Conservation (phyloP, 2,329 filamentous ascomycete genomes). For the Cytospora leucostoma region DNA sequence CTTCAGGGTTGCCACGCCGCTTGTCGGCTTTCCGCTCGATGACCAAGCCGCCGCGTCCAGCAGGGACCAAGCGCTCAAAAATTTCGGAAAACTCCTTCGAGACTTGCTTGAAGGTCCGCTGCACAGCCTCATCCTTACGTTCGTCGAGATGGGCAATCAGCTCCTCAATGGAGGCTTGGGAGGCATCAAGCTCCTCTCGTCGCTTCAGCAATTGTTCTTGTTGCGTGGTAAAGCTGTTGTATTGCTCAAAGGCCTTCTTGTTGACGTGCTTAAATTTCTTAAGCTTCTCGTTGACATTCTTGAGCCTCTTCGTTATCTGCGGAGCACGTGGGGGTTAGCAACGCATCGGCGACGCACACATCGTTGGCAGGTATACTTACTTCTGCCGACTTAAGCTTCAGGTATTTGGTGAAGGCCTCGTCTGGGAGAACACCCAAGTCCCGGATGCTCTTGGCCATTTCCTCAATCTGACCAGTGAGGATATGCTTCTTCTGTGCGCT, state of each 20-base stretch:
- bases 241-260: constrained; percentile 99
- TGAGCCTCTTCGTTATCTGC: constrained; percentile 68
- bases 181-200: constrained; percentile 82
- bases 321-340: constrained; percentile 28
- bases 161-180: constrained; percentile 84
- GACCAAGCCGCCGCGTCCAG: constrained; percentile 85
- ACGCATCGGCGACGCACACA: neutral
- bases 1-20: constrained; percentile 58
- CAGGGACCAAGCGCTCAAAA: constrained; percentile 92
- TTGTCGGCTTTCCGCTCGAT: constrained; percentile 89
- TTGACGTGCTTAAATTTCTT: constrained; percentile 99
- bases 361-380: constrained; percentile 49
- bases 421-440: constrained; percentile 92
- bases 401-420: constrained; percentile 89
- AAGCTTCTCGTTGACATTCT: constrained; percentile 87
- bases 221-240: constrained; percentile 93
- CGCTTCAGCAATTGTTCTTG: constrained; percentile 84
- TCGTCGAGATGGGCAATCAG: constrained; percentile 91
- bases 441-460: constrained; percentile 85
- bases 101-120: constrained; percentile 97
- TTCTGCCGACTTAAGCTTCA: constrained; percentile 75
- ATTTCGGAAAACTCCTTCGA: constrained; percentile 89
- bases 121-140: constrained; percentile 95
- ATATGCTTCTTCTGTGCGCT: constrained; percentile 85
- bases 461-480: constrained; percentile 72